These are phyloP conservation scores for Suillus ampliporus DNA, from an alignment of 768 basidiomycete genomes.

Conservation along the genomic window DNA sequence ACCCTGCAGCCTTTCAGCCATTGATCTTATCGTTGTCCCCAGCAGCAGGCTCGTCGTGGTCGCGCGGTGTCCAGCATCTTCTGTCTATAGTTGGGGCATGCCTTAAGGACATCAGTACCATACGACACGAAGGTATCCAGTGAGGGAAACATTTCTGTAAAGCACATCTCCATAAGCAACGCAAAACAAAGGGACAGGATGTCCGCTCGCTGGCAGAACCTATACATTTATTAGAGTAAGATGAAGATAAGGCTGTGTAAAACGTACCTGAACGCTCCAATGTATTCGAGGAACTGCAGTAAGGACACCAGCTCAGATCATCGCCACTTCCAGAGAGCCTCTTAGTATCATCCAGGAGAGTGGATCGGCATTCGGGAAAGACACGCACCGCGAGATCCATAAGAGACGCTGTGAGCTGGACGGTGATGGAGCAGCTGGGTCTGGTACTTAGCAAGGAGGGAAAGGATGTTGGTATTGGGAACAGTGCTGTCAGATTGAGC, in stretches of 20 bases:
- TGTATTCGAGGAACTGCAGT: too few species aligned
- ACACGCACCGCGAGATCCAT: conserved; percentile 77
- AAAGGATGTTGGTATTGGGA: conserved; percentile 70
- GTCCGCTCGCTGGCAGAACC: conserved; percentile 71
- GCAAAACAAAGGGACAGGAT: conserved; percentile 45
- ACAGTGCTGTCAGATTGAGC: conserved; percentile 70
- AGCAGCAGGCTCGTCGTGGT: too few species aligned
- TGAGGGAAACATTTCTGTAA: too few species aligned
- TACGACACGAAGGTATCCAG: too few species aligned
- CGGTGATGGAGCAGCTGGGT: conserved; percentile 67
- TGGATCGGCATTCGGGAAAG: conserved; percentile 79
- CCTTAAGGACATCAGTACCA: too few species aligned
- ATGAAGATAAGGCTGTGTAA: background rate
- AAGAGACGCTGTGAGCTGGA: conserved; percentile 76
- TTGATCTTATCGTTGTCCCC: too few species aligned
- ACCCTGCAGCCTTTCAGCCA: too few species aligned
- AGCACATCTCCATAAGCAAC: too few species aligned
- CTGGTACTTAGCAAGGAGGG: conserved; percentile 72
- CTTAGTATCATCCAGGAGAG: conserved; percentile 67
- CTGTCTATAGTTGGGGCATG: too few species aligned
- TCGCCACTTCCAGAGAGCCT: conserved; percentile 63
- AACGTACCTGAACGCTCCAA: conserved; percentile 56
- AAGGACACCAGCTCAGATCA: conserved; percentile 82
- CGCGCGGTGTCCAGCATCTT: too few species aligned
- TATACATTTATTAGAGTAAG: conserved; percentile 45